These are phyloP conservation scores for Rutstroemia sp. DNA, from an alignment of 2,329 filamentous ascomycete species.

Conservation along the genomic window DNA sequence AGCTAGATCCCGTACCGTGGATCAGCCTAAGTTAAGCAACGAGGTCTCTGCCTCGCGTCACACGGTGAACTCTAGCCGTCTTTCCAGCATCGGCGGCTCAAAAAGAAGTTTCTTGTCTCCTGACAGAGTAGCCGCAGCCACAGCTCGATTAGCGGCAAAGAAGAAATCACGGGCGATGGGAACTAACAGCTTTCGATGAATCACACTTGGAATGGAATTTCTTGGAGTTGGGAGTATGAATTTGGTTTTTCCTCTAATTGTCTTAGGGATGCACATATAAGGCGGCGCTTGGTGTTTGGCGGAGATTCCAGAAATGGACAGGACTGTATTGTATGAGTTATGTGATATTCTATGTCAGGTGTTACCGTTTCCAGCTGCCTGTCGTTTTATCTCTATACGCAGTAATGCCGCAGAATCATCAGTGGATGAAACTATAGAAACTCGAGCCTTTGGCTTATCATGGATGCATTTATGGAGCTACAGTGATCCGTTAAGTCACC, in stretches of 20 bases:
- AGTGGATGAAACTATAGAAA: no score
- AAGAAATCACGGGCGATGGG: conserved; percentile 15
- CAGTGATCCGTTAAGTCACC: no score
- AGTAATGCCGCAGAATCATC: no score
- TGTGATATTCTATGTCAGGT: no score
- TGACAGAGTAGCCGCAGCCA: conserved; percentile 30
- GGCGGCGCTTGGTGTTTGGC: not conserved
- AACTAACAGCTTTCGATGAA: conserved; percentile 7
- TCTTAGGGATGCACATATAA: not conserved
- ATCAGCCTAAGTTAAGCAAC: conserved; percentile 13
- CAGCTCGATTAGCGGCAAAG: conserved; percentile 28
- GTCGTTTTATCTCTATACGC: no score
- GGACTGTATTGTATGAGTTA: no score
- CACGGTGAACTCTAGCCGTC: conserved; percentile 14
- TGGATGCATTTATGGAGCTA: no score
- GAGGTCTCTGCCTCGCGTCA: conserved; percentile 8
- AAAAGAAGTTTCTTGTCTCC: conserved; percentile 24
- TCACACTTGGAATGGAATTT: not conserved
- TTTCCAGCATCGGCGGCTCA: conserved; percentile 16
- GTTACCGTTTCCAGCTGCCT: no score
- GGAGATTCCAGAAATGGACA: no score
- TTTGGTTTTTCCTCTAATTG: not conserved
- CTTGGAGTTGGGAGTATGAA: not conserved
- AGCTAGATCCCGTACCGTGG: conserved; percentile 14
- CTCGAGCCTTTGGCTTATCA: no score